Percentiles rank a stretch among this genome's conserved stretches.
phyloP scores from a whole-genome alignment of 345 rosid genomes.

The Luvunga scandens region DNA sequence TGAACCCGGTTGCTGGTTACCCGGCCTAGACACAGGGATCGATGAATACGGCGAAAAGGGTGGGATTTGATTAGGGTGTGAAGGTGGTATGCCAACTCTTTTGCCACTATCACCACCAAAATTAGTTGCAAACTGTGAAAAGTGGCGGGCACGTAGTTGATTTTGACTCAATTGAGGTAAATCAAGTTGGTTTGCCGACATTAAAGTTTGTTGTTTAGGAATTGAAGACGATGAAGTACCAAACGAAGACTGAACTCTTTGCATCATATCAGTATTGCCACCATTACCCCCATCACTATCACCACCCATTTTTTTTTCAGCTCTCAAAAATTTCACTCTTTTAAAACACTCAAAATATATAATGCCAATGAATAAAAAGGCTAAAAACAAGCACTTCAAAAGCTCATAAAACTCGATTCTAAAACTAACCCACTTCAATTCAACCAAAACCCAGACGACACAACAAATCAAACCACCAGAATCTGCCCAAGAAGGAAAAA shows the following conservation, averaged over 20 bases:
- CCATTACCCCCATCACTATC: slow-evolving; percentile 58
- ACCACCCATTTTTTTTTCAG: slow-evolving; percentile 61
- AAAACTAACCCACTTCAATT: slow-evolving; percentile 13
- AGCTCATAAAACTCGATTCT: slow-evolving; percentile 11
- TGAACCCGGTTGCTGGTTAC: slow-evolving; percentile 50
- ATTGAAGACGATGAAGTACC: slow-evolving; percentile 53
- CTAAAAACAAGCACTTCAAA: background rate
- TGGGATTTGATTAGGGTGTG: slow-evolving; percentile 80
- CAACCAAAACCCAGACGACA: slow-evolving; percentile 14
- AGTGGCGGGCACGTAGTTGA: slow-evolving; percentile 47
- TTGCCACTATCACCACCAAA: slow-evolving; percentile 39
- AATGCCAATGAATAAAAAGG: background rate
- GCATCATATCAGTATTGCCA: slow-evolving; percentile 60
- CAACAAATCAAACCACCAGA: slow-evolving; percentile 18
- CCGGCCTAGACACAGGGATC: slow-evolving; percentile 64
- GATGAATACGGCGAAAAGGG: slow-evolving; percentile 86
- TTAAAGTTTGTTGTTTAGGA: slow-evolving; percentile 35
- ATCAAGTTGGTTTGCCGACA: slow-evolving; percentile 51
- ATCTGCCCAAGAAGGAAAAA: slow-evolving; percentile 19
- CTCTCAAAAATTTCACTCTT: background rate
- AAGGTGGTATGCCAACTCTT: slow-evolving; percentile 82
- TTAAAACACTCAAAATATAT: too few relatives aligned
- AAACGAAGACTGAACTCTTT: slow-evolving; percentile 62
- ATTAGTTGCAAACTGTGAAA: slow-evolving; percentile 50
- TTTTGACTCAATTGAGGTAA: slow-evolving; percentile 49